Conservation (phyloP, 139 green algal species). For the Chlorella sp. region DNA sequence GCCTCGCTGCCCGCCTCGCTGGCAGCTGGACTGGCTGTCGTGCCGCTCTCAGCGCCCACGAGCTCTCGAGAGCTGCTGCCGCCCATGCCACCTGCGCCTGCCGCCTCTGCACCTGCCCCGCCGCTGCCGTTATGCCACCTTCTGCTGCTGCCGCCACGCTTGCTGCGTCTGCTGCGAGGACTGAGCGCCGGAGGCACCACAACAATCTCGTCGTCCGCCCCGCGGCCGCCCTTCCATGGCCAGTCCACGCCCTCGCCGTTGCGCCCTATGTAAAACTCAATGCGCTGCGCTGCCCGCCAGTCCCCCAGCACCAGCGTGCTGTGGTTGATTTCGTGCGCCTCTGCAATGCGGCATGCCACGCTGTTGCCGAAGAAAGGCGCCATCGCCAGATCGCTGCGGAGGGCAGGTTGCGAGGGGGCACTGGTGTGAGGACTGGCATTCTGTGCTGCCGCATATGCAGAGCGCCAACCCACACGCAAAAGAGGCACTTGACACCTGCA, state of each 20-base stretch:
- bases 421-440: neutral
- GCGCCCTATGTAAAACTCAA: constrained; percentile 39
- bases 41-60: too few relatives aligned
- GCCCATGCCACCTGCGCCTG: neutral
- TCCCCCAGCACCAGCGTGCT: constrained; percentile 49
- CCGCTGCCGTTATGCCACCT: neutral
- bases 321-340: constrained; percentile 39
- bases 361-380: constrained; percentile 62
- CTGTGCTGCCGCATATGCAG: neutral
- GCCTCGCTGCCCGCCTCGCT: neutral
- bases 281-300: constrained; percentile 58
- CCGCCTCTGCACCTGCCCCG: too few relatives aligned
- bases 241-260: neutral
- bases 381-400: constrained; percentile 46
- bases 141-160: neutral
- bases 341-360: constrained; percentile 44
- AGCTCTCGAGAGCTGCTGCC: too few relatives aligned
- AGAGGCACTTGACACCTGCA: neutral
- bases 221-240: neutral
- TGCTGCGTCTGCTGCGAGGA: neutral
- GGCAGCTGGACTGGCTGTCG: neutral
- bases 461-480: too few relatives aligned
- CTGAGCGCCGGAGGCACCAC: neutral
- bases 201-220: neutral
- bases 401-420: neutral